Percentiles rank a stretch among this genome's conserved stretches.
Evolutionary conservation across 208 protist species (phyloP).

Genomic region (Trypanosoma melophagium): DNA sequence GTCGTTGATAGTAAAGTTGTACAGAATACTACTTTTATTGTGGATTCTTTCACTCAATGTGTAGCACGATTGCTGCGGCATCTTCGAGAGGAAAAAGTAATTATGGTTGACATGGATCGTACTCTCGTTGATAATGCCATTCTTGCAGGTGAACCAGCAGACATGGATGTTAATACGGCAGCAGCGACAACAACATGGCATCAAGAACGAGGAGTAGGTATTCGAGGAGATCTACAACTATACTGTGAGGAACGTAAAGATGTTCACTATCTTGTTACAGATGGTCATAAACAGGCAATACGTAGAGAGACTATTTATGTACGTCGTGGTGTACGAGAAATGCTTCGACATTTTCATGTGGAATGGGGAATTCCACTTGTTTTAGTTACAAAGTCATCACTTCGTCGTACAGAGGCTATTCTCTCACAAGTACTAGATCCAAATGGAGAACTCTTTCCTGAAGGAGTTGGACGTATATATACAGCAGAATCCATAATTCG

Average conservation of each 20-base stretch:
- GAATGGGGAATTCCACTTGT: slow-evolving; percentile 79
- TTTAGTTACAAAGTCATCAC: slow-evolving; percentile 73
- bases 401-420: slow-evolving; percentile 58
- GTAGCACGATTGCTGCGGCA: slow-evolving; percentile 56
- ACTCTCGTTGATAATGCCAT: slow-evolving; percentile 84
- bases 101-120: slow-evolving; percentile 85
- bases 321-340: slow-evolving; percentile 52
- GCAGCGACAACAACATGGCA: background rate
- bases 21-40: slow-evolving; percentile 39
- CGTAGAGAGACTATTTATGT: slow-evolving; percentile 63
- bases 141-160: slow-evolving; percentile 13
- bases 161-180: background rate
- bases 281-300: slow-evolving; percentile 9
- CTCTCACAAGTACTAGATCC: slow-evolving; percentile 67
- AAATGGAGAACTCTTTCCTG: slow-evolving; percentile 44
- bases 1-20: slow-evolving; percentile 18
- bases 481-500: slow-evolving; percentile 28
- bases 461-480: slow-evolving; percentile 18
- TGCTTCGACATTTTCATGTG: slow-evolving; percentile 45
- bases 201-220: background rate
- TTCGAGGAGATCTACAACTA: background rate
- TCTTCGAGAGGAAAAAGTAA: slow-evolving; percentile 55
- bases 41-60: slow-evolving; percentile 61
- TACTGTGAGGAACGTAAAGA: slow-evolving; percentile 49
- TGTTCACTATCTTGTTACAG: slow-evolving; percentile 30